Evolutionary conservation across 306 rosid genomes (phyloP).

Genomic region (Cicer chorassanicum): DNA sequence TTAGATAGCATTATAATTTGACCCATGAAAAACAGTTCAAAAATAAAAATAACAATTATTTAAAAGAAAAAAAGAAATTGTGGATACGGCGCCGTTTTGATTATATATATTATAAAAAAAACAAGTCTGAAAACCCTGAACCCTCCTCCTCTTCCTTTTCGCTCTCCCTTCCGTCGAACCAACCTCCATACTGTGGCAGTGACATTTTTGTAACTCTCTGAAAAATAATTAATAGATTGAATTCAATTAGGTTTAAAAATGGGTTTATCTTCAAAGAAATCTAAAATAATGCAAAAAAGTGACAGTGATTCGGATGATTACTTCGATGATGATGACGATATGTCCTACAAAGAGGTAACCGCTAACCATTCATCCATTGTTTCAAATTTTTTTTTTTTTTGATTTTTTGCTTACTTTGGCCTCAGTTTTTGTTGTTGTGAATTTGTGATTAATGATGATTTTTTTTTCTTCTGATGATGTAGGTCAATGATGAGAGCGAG

Average conservation of each 20-base stretch:
- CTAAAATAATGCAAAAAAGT: constrained; percentile 35
- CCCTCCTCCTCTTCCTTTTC: no score
- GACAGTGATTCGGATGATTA: constrained; percentile 53
- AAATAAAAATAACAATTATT: no score
- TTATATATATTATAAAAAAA: no score
- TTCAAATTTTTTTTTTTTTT: not conserved
- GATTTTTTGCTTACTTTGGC: not conserved
- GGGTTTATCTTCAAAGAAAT: constrained; percentile 56
- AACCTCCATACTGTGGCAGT: no score
- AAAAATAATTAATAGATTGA: not conserved
- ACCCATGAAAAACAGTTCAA: no score
- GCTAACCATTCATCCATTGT: constrained; percentile 33
- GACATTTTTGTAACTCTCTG: no score
- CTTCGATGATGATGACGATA: constrained; percentile 23
- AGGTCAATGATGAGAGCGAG: constrained; percentile 44
- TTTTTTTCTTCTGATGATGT: constrained; percentile 35
- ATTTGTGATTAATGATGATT: constrained; percentile 22
- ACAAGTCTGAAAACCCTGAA: no score
- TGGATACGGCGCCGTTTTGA: no score
- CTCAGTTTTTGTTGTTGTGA: constrained; percentile 27
- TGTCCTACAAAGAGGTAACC: constrained; percentile 49
- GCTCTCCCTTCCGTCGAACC: no score
- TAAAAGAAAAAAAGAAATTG: no score
- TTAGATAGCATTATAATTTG: no score
- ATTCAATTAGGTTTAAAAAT: constrained; percentile 40